Evolutionary conservation across 2,329 filamentous ascomycete genomes (phyloP), one percentile per base, ranked within the genome.

Genomic region (Calonectria honghensis): DNA sequence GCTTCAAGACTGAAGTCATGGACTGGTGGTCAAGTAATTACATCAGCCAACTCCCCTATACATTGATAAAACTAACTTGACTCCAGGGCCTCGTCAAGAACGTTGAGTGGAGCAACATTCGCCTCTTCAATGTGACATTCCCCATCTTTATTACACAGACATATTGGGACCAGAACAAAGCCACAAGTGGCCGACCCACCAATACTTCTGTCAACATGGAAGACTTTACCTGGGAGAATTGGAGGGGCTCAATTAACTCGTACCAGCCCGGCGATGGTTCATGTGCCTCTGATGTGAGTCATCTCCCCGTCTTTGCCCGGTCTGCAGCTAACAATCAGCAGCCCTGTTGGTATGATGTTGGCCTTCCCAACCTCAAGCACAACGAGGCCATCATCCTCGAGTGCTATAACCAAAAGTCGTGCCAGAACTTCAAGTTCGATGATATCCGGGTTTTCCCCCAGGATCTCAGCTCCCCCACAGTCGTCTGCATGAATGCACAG

Each of bases 101-200:
- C 39, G 71, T 73, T 7, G 66, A 69, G 51, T 73, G 71, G 66
- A 69, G 71, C 57, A 73, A 73, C 48, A 73, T 73, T 24, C 71
- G 71, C n/a, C 57, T 73, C 39, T 73, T 73, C 59, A 73, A 73
- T 13, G 71, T 73, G 24, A 69, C 71, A n/a, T 73, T 73, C 66
- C 71, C 71, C n/a, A 50, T 73, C 50, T 73, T 69, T 50, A 73
- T 73, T 59, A 73, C 71, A 2, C 71, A 73, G n/a, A 73, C 71
- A 4, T 73, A 73, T 27, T 73, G 71, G 71, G 71, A 73, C 39
- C 71, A 73, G 37, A 69, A 69, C 57, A 73, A 73, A 59, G 71
- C 71, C 4, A 73, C 71, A 24, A 59, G 24, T 18, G 71, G 24
- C 20, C 66, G 71, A 18, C 71, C 71, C 18, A 73, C 71, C 10